These are phyloP conservation scores for Ustilago bromivora DNA, from an alignment of 1,284 basidiomycete species.

Conservation along the genomic window DNA sequence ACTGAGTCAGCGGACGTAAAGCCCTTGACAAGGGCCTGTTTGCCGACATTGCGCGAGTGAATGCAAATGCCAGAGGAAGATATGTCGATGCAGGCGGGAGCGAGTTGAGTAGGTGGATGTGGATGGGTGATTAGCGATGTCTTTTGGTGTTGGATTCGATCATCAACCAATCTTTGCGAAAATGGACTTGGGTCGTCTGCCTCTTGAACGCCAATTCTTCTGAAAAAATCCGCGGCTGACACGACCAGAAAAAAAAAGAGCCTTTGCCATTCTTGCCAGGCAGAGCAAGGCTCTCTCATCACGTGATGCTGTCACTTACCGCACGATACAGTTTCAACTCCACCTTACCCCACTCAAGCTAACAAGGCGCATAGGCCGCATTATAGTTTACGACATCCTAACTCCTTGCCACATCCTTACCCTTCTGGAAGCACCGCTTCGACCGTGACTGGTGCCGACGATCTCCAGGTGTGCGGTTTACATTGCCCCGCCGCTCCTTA, in stretches of 20 bases:
- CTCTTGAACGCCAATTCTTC: slow-evolving; percentile 9
- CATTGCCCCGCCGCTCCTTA: background rate
- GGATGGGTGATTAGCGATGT: too few relatives aligned
- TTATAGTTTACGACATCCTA: background rate
- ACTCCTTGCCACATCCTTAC: too few relatives aligned
- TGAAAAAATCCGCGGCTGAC: slow-evolving; percentile 8
- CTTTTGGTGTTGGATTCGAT: too few relatives aligned
- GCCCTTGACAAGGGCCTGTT: slow-evolving; percentile 13
- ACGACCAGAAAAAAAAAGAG: background rate
- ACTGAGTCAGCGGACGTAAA: slow-evolving; percentile 18
- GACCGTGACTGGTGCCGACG: background rate
- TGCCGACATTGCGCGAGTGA: slow-evolving; percentile 26
- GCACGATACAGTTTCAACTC: slow-evolving; percentile 30
- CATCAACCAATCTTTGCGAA: too few relatives aligned
- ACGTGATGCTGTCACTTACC: slow-evolving; percentile 41
- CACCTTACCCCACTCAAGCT: slow-evolving; percentile 11
- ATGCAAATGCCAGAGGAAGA: background rate
- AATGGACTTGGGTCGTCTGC: slow-evolving; percentile 25
- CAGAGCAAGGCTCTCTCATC: slow-evolving; percentile 6
- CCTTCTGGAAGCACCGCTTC: background rate
- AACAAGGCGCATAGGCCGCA: background rate
- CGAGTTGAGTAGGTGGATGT: background rate
- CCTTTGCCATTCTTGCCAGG: background rate
- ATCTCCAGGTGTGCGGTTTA: background rate
- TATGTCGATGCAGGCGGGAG: background rate